Percentiles rank a stretch among this genome's conserved stretches.
These are phyloP conservation scores for Mucor indicus DNA, from an alignment of 371 early-diverging fungal genomes.

Conservation along the genomic window DNA sequence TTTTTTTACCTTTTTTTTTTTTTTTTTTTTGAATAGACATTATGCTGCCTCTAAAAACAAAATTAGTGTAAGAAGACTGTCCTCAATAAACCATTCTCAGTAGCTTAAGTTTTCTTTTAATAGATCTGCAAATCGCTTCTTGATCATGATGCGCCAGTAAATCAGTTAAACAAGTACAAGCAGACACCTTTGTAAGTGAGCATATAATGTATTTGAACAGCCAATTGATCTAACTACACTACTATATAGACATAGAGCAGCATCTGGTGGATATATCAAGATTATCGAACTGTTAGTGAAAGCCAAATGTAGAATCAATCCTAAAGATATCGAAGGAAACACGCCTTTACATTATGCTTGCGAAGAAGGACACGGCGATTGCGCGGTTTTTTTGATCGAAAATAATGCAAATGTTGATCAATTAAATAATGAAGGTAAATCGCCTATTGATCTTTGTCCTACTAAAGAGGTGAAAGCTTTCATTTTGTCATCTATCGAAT, in stretches of 20 bases:
- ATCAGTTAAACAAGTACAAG: conserved; percentile 41
- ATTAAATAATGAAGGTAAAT: conserved; percentile 40
- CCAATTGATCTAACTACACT: not conserved
- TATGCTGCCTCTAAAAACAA: conserved; percentile 59
- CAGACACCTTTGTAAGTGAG: conserved; percentile 57
- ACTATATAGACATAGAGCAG: conserved; percentile 50
- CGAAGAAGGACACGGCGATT: conserved; percentile 61
- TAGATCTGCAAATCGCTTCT: conserved; percentile 40
- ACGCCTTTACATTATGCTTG: conserved; percentile 63
- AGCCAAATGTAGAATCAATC: conserved; percentile 45
- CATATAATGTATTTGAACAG: not conserved
- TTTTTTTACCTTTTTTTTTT: too few species aligned
- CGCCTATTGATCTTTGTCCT: conserved; percentile 41
- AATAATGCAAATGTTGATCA: conserved; percentile 45
- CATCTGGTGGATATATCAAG: conserved; percentile 43
- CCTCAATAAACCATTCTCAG: not conserved
- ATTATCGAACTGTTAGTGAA: conserved; percentile 42
- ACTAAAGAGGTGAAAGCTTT: conserved; percentile 8
- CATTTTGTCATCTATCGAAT: too few species aligned
- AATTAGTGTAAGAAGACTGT: conserved; percentile 28
- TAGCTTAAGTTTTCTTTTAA: not conserved
- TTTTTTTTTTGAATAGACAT: too few species aligned
- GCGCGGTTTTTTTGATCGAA: conserved; percentile 45
- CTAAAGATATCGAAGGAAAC: conserved; percentile 47
- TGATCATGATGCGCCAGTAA: conserved; percentile 42